Percentiles rank a stretch among this genome's conserved stretches.
phyloP scores from a whole-genome alignment of 2,329 filamentous ascomycete species.

The Phymatotrichopsis omnivora region DNA sequence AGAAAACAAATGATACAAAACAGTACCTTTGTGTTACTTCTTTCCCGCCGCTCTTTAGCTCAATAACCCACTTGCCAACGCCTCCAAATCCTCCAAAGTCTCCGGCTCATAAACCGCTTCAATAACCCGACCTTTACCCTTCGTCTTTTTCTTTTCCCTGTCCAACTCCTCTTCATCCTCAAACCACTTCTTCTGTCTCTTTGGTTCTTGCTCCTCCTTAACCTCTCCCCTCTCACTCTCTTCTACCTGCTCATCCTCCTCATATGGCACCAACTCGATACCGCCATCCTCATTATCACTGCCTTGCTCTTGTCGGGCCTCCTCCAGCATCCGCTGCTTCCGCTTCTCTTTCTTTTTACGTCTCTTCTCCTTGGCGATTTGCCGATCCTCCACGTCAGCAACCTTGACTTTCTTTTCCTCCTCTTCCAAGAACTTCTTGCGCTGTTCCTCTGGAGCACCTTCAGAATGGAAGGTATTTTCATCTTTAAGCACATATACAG shows the following conservation, averaged over 20 bases:
- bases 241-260: constrained; percentile 31
- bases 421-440: constrained; percentile 64
- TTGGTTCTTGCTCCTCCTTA: constrained; percentile 38
- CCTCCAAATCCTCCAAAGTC: constrained; percentile 63
- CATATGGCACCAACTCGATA: constrained; percentile 23
- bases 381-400: constrained; percentile 76
- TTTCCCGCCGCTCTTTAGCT: too few species aligned
- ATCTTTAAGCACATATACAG: constrained; percentile 77
- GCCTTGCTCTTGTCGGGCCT: constrained; percentile 35
- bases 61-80: constrained; percentile 62
- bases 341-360: constrained; percentile 64
- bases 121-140: constrained; percentile 38
- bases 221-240: constrained; percentile 38
- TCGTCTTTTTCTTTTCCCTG: constrained; percentile 37
- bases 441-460: constrained; percentile 66
- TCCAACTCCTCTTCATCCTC: constrained; percentile 47
- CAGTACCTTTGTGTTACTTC: too few species aligned
- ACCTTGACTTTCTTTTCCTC: constrained; percentile 61
- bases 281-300: constrained; percentile 31
- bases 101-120: constrained; percentile 59
- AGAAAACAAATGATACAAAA: too few species aligned
- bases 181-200: constrained; percentile 39
- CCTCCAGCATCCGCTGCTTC: constrained; percentile 54
- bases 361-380: constrained; percentile 64
- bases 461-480: constrained; percentile 68